Percentiles rank a stretch among this genome's conserved stretches.
phyloP scores from a whole-genome alignment of 2,329 filamentous ascomycete genomes.

The Berkeleyomyces basicola region DNA sequence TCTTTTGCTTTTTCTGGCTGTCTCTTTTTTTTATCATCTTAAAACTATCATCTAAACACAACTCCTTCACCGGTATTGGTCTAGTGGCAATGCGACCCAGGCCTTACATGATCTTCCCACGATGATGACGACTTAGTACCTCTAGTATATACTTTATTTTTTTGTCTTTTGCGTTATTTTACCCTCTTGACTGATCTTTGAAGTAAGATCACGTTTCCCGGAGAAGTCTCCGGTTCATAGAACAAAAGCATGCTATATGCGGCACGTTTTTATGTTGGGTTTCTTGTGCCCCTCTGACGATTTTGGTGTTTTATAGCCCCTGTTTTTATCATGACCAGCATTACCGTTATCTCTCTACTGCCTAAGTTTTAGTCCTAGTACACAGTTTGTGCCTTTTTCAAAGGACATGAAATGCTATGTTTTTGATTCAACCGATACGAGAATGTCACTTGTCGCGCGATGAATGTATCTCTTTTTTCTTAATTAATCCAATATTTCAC shows the following conservation, averaged over 20 bases:
- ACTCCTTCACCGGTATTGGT: slow-evolving; percentile 4
- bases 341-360: neutral
- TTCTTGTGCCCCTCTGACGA: neutral
- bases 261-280: neutral
- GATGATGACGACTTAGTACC: slow-evolving; percentile 8
- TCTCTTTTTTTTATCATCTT: slow-evolving; percentile 10
- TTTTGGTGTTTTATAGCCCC: neutral
- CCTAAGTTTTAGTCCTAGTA: neutral
- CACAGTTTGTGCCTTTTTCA: neutral
- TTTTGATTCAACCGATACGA: neutral
- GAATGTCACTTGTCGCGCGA: neutral
- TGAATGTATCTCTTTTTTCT: neutral
- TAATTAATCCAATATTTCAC: neutral
- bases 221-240: slow-evolving; percentile 2
- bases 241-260: neutral
- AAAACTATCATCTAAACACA: slow-evolving; percentile 7
- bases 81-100: neutral
- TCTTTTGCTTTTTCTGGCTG: slow-evolving; percentile 10
- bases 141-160: neutral
- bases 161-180: neutral
- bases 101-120: slow-evolving; percentile 6
- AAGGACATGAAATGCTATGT: slow-evolving; percentile 1
- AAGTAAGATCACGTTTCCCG: neutral
- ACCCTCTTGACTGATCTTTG: neutral
- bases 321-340: neutral